These are phyloP conservation scores for Hemileccinum rubropunctum DNA, from an alignment of 768 basidiomycete genomes.

Conservation along the genomic window DNA sequence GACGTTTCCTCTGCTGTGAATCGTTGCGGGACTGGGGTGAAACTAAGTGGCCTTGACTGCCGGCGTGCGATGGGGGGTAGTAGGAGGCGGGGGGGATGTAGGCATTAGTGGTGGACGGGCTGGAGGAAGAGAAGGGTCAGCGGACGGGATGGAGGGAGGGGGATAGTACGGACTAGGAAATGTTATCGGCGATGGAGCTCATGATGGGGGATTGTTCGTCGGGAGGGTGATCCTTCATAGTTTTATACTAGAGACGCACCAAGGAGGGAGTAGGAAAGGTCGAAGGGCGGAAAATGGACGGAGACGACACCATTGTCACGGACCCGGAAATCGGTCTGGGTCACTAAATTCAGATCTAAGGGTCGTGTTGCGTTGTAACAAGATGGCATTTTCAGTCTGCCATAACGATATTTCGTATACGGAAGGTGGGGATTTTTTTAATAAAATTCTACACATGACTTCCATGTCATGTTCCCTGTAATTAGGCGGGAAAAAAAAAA, in stretches of 20 bases:
- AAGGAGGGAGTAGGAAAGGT: conserved; percentile 32
- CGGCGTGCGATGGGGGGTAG: conserved; percentile 31
- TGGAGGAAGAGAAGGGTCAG: conserved; percentile 26
- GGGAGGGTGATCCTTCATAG: conserved; percentile 42
- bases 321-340: conserved; percentile 44
- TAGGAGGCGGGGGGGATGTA: conserved; percentile 44
- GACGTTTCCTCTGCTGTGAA: conserved; percentile 67
- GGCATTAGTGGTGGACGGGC: conserved; percentile 36
- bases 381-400: conserved; percentile 39
- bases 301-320: conserved; percentile 39
- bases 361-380: conserved; percentile 57
- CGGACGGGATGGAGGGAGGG: conserved; percentile 3
- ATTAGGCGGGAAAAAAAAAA: conserved; percentile 20
- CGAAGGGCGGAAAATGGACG: conserved; percentile 40
- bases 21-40: conserved; percentile 48
- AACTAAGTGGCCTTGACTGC: conserved; percentile 45
- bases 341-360: conserved; percentile 72
- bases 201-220: conserved; percentile 38
- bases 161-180: conserved; percentile 49
- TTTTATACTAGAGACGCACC: conserved; percentile 44
- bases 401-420: conserved; percentile 39
- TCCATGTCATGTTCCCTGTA: conserved; percentile 27
- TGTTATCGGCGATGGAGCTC: conserved; percentile 48
- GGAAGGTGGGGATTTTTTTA: conserved; percentile 44
- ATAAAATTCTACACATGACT: conserved; percentile 32